Evolutionary conservation across 495 filamentous ascomycete species (phyloP).

Genomic region (Rhizodiscina lignyota): DNA sequence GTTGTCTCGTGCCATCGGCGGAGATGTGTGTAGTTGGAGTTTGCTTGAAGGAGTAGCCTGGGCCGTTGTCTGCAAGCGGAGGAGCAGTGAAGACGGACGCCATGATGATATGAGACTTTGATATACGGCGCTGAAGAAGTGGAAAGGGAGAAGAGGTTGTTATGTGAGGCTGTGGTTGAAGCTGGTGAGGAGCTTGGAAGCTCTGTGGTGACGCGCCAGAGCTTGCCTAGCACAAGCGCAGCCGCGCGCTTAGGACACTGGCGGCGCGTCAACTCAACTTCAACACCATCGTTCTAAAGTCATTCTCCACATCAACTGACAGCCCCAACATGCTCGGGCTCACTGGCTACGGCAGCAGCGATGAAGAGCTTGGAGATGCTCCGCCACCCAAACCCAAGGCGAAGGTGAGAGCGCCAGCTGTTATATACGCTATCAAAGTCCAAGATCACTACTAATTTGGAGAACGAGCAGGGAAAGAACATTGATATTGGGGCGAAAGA

Average conservation of each 20-base stretch:
- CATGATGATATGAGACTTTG: conserved; percentile 21
- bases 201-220: too few species aligned
- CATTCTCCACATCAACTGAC: too few species aligned
- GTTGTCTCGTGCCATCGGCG: conserved; percentile 40
- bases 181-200: too few species aligned
- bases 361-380: conserved; percentile 43
- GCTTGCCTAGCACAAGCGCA: too few species aligned
- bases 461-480: too few species aligned
- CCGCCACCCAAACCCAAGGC: conserved; percentile 16
- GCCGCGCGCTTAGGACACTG: too few species aligned
- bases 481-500: too few species aligned
- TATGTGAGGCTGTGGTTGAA: too few species aligned
- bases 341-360: conserved; percentile 60
- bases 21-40: conserved; percentile 19
- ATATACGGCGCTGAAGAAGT: background rate
- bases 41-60: conserved; percentile 46
- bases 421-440: background rate
- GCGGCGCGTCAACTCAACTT: too few species aligned
- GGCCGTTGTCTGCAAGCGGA: conserved; percentile 15
- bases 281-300: too few species aligned
- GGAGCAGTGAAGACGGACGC: conserved; percentile 18
- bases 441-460: background rate
- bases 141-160: background rate
- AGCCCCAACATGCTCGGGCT: conserved; percentile 65
- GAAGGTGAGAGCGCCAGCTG: background rate